A percentile compares a stretch with the other conserved stretches of the same genome.
These are phyloP conservation scores for Phanerodontia chrysosporium DNA, from an alignment of 768 basidiomycete genomes.

Conservation along the genomic window DNA sequence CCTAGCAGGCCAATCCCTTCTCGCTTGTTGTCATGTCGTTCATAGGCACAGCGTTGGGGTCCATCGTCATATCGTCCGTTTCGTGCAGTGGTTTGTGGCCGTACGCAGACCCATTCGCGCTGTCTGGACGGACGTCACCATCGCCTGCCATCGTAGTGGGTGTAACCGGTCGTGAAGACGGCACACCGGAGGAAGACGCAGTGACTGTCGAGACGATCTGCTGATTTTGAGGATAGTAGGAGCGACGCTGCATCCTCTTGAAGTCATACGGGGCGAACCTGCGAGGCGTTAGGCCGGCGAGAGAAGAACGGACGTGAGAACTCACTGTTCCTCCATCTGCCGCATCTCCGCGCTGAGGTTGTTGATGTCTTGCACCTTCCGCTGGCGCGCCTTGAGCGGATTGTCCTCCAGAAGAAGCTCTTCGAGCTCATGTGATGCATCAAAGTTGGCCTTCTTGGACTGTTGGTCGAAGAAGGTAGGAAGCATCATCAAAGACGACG, in stretches of 20 bases:
- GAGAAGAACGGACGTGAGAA: conserved; percentile 8
- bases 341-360: conserved; percentile 88
- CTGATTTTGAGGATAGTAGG: conserved; percentile 86
- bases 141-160: conserved; percentile 35
- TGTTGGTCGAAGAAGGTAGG: conserved; percentile 30
- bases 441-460: conserved; percentile 99
- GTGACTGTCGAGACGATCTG: conserved; percentile 59
- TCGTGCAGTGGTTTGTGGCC: conserved; percentile 19
- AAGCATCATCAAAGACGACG: conserved; percentile 1
- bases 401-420: conserved; percentile 95
- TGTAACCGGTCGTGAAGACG: conserved; percentile 71
- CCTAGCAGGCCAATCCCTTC: conserved; percentile 7
- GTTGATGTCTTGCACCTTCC: conserved; percentile 81
- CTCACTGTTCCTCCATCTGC: conserved; percentile 97
- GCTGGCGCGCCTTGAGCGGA: conserved; percentile 89
- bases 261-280: conserved; percentile 94
- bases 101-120: conserved; percentile 17
- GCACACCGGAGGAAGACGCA: conserved; percentile 66
- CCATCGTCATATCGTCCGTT: conserved; percentile 12
- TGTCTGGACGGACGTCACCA: conserved; percentile 17
- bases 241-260: conserved; percentile 84
- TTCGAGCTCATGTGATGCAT: conserved; percentile 96
- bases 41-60: conserved; percentile 12
- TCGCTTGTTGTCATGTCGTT: conserved; percentile 13
- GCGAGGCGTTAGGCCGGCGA: neutral